Base-by-base conservation (phyloP, 495 filamentous ascomycete species). In the Astrothelium subdiscretum region DNA sequence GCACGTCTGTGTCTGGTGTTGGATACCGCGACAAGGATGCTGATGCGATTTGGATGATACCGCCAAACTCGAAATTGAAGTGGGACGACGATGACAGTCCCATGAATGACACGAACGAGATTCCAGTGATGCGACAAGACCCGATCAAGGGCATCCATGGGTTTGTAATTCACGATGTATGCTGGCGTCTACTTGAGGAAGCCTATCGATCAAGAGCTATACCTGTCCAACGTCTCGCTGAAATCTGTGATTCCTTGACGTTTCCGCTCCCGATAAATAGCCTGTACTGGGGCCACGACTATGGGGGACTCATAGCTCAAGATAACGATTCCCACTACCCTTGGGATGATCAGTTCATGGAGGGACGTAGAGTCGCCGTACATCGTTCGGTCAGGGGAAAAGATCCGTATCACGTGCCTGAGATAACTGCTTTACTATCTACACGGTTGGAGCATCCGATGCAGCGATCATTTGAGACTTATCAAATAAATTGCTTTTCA, bases 201-300 rank as follows among this genome's bases (percentile, higher is more conserved):
- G 59, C 31, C 59, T 42, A 43, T 60, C 59, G 44, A 44, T 29
- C 59, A 20, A 42, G 59, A 8, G 59, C 38, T 40, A 42, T 44
- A 26, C 59, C 59, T 60, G 35, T 60, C 44, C 38, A 42, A 44
- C 59, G 59, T 40, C 59, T 60, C 38, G 26, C 31, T 44, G 59
- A 60, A 44, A 29, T 60, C 59, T 60, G 59, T 44, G 59, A 60
- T 43, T 60, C 59, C 38, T 60, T 60, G 32, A 40, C 59, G 42
- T 60, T 60, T 42, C 59, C 59, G 44, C 31, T 60, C 44, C 59
- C 15, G 44, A 44, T 40, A 13, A 42, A 60, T 32, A n/a, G 59
- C 31, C 26, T 60, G 42, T 48, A 48, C 42, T 48, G 42, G 42
- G 42, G 42, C 42, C 42, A 48, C 18, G 42, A 48, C 18, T 48